phyloP scores from a whole-genome alignment of 805 yeast species.

The Lipomyces spencermartinsiae region DNA sequence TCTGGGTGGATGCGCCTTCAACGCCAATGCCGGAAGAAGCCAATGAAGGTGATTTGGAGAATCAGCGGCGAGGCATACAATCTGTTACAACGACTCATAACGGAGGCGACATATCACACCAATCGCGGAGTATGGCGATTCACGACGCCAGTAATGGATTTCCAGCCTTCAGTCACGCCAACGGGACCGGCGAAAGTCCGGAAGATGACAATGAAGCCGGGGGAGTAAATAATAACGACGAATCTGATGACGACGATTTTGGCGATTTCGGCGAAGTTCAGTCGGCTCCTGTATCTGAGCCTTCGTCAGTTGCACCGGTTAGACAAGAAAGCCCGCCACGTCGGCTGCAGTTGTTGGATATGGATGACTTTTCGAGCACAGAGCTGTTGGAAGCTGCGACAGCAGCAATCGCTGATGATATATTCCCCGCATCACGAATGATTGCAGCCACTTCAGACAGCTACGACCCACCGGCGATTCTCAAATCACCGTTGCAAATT shows the following conservation, averaged over 20 bases:
- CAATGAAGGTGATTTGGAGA: not conserved
- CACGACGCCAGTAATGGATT: not conserved
- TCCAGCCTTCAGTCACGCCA: not conserved
- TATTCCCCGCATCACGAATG: slow-evolving; percentile 26
- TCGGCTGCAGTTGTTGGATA: slow-evolving; percentile 5
- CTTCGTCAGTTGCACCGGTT: slow-evolving; percentile 9
- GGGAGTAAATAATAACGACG: slow-evolving; percentile 10
- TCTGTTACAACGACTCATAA: not conserved
- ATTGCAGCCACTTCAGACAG: slow-evolving; percentile 23
- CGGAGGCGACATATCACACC: not conserved
- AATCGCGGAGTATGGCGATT: not conserved
- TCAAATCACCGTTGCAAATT: slow-evolving; percentile 10
- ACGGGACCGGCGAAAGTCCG: not conserved
- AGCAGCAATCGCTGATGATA: slow-evolving; percentile 18
- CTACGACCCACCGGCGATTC: slow-evolving; percentile 9
- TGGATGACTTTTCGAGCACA: slow-evolving; percentile 22
- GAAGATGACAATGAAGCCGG: not conserved
- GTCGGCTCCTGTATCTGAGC: slow-evolving; percentile 8
- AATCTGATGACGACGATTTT: slow-evolving; percentile 30
- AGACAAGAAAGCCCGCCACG: not conserved
- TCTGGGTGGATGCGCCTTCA: slow-evolving; percentile 19
- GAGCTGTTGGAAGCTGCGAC: slow-evolving; percentile 29
- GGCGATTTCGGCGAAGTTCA: slow-evolving; percentile 36
- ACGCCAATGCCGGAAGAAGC: not conserved
- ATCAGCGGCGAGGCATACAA: not conserved